Percentiles rank a stretch among this genome's conserved stretches.
Evolutionary conservation across 257 asterid species (phyloP).

Genomic region (Marsdenia floribunda): DNA sequence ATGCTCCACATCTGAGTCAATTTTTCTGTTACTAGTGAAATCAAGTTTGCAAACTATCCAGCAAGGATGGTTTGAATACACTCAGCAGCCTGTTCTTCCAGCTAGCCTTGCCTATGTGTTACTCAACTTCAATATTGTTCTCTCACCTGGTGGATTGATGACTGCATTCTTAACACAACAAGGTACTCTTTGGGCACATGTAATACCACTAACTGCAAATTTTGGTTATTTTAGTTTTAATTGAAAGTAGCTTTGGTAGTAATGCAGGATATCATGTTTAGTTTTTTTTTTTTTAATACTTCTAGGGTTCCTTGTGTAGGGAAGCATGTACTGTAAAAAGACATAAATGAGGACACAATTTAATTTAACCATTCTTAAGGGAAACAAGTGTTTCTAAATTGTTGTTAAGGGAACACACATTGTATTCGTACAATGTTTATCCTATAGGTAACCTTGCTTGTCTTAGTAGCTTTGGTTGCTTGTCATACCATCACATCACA

Average conservation of each 20-base stretch:
- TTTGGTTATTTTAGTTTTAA: not conserved
- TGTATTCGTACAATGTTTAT: no score
- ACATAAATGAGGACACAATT: not conserved
- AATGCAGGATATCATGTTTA: not conserved
- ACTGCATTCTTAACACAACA: constrained; percentile 90
- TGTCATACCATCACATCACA: no score
- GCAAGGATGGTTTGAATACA: constrained; percentile 89
- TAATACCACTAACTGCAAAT: not conserved
- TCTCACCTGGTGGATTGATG: constrained; percentile 93
- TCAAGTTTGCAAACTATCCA: constrained; percentile 58
- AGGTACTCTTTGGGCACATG: constrained; percentile 38
- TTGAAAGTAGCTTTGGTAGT: not conserved
- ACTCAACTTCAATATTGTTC: constrained; percentile 80
- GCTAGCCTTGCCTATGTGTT: constrained; percentile 92
- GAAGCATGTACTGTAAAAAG: not conserved
- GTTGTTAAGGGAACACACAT: no score
- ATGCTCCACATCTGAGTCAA: constrained; percentile 21
- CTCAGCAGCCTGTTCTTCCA: constrained; percentile 93
- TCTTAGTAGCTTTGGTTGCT: no score
- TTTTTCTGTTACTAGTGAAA: constrained; percentile 32
- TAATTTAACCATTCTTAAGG: not conserved
- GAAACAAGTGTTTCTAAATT: no score
- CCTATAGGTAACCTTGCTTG: no score
- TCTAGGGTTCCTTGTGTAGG: not conserved
- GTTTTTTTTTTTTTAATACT: not conserved